Evolutionary conservation across 1,284 basidiomycete species (phyloP), one percentile per base, ranked within the genome.

Genomic region (Termitomyces sp.): DNA sequence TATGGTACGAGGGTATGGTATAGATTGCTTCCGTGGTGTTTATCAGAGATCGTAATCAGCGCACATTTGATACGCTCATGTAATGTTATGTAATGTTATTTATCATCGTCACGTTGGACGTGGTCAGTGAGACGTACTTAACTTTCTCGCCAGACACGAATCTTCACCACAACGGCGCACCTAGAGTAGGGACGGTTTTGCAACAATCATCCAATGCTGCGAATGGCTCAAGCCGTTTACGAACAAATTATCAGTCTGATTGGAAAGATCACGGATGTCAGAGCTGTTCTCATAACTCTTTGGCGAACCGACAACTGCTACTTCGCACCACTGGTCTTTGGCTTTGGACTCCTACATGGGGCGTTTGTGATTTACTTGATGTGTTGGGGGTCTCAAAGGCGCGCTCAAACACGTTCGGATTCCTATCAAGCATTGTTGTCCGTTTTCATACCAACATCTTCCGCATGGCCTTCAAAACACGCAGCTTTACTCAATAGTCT

Each of bases 361-460:
- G 47, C 12, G 24, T 5, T 49, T 28, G 21, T 38, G 5, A 19
- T 28, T 24, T 30, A 28, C 26, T 49, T 38, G 24, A 26, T 28
- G 9, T 19, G 17, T 30, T 30, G 36, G 34, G 31, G 34, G 17
- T 44, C 38, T 13, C 34, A 39, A 15, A 44, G n/a, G n/a, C 31
- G 26, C 9, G 10, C 33, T 19, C 24, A 6, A 39, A 21, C 28
- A 30, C 50, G 26, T 34, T 52, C 42, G 12, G 56, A 60, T 28
- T 50, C 57, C 24, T 50, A 61, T 19, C 62, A 65, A 54, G 68
- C 67, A 17, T 59, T 73, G 5, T 61, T 66, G 34, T 61, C 58
- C 17, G 52, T 74, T n/a, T 58, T 73, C 17, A 67, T 65, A 5
- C 70, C 73, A 13, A 67, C 69, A 5, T 62, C 58, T 41, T 62